A percentile compares a stretch with the other conserved stretches of the same genome.
Evolutionary conservation across 2,329 filamentous ascomycete genomes (phyloP).

Genomic region (Rugonectria rugulosa): DNA sequence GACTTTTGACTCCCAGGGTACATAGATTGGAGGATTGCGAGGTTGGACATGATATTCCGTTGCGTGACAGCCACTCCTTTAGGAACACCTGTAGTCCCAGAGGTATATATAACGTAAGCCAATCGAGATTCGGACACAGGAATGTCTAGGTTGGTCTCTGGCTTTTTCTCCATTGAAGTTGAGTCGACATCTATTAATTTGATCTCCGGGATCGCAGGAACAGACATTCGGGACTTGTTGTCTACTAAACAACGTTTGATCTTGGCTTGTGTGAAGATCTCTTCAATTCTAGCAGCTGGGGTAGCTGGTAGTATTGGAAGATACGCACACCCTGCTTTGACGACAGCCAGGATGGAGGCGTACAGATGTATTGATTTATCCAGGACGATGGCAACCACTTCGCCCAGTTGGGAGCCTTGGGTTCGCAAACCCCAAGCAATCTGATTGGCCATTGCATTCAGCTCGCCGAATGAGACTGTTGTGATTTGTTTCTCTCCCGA

Average conservation of each 20-base stretch:
- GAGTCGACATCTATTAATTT: constrained; percentile 46
- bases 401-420: constrained; percentile 56
- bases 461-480: constrained; percentile 66
- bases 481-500: constrained; percentile 39
- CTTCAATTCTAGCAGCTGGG: constrained; percentile 64
- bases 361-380: constrained; percentile 80
- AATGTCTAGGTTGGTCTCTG: constrained; percentile 47
- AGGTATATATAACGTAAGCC: constrained; percentile 84
- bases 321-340: constrained; percentile 81
- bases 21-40: constrained; percentile 69
- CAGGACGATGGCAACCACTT: constrained; percentile 77
- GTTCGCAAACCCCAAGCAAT: constrained; percentile 64
- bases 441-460: constrained; percentile 70
- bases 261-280: constrained; percentile 69
- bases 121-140: constrained; percentile 56
- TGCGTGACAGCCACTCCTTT: constrained; percentile 85
- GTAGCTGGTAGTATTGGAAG: constrained; percentile 80
- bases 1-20: constrained; percentile 62
- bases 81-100: constrained; percentile 80
- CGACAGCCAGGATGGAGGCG: constrained; percentile 73
- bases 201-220: constrained; percentile 26
- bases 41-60: constrained; percentile 77
- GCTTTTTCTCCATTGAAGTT: constrained; percentile 38
- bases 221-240: constrained; percentile 24
- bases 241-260: constrained; percentile 57